Conservation (phyloP, 768 basidiomycete species). For the Suillus luteus region DNA sequence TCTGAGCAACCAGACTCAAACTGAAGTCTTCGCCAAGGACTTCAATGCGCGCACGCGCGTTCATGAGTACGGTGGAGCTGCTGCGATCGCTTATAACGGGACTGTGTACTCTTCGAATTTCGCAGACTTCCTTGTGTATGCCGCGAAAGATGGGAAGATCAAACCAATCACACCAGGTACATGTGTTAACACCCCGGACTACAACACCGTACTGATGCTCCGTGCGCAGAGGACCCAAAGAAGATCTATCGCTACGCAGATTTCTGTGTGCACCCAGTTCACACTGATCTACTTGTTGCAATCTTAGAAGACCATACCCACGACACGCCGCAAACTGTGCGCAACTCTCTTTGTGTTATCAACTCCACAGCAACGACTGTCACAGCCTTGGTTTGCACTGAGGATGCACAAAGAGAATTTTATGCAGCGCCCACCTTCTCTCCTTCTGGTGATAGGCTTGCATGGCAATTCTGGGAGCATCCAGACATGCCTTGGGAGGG, state of each 20-base stretch:
- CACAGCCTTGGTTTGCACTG: slow-evolving; percentile 51
- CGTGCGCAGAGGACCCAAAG: slow-evolving; percentile 24
- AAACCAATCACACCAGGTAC: slow-evolving; percentile 59
- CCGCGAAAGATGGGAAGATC: slow-evolving; percentile 33
- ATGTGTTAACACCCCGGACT: background rate
- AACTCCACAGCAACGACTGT: slow-evolving; percentile 47
- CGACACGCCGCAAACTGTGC: slow-evolving; percentile 35
- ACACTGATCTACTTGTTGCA: slow-evolving; percentile 56
- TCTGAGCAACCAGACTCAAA: slow-evolving; percentile 44
- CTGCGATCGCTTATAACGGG: slow-evolving; percentile 49
- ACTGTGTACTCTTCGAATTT: slow-evolving; percentile 60
- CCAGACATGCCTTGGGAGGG: slow-evolving; percentile 79
- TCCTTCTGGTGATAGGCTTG: slow-evolving; percentile 56
- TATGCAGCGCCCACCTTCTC: slow-evolving; percentile 64
- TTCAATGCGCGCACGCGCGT: slow-evolving; percentile 59
- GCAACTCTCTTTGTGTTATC: slow-evolving; percentile 60
- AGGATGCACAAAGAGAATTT: slow-evolving; percentile 51
- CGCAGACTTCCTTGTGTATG: slow-evolving; percentile 52
- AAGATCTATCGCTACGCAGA: slow-evolving; percentile 61
- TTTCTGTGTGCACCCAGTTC: slow-evolving; percentile 56
- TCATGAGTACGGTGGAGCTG: slow-evolving; percentile 67
- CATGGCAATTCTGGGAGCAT: slow-evolving; percentile 70
- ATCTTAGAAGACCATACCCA: slow-evolving; percentile 73
- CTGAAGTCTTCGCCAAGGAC: slow-evolving; percentile 50
- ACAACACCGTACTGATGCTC: background rate